A percentile compares a stretch with the other conserved stretches of the same genome.
phyloP scores from a whole-genome alignment of 2,329 filamentous ascomycete species.

The Pseudocercospora crystallina region DNA sequence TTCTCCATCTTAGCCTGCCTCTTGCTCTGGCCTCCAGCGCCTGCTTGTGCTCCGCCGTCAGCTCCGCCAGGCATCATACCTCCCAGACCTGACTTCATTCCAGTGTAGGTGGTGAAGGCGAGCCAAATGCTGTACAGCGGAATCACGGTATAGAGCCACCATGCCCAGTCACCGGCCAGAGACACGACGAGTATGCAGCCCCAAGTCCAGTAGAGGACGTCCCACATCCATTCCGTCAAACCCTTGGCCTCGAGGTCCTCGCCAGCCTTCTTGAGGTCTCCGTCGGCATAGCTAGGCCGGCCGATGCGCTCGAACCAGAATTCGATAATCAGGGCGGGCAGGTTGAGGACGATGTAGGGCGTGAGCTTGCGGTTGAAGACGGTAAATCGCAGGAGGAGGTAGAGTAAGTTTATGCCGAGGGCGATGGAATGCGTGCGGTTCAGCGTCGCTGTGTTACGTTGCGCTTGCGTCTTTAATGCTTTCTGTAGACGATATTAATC shows the following conservation, averaged over 20 bases:
- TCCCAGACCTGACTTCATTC: conserved; percentile 43
- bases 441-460: conserved; percentile 60
- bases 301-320: conserved; percentile 82
- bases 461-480: conserved; percentile 64
- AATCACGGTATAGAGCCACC: conserved; percentile 60
- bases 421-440: conserved; percentile 80
- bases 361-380: conserved; percentile 57
- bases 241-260: conserved; percentile 87
- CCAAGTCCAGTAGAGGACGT: conserved; percentile 94
- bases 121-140: conserved; percentile 48
- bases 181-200: conserved; percentile 69
- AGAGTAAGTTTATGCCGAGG: conserved; percentile 68
- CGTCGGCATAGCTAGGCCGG: conserved; percentile 69
- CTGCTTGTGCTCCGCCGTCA: conserved; percentile 24
- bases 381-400: conserved; percentile 68
- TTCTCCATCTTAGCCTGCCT: conserved; percentile 54
- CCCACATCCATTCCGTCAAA: conserved; percentile 97
- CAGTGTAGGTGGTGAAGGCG: conserved; percentile 48
- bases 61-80: conserved; percentile 42
- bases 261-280: conserved; percentile 70
- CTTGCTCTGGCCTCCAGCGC: conserved; percentile 45
- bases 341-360: conserved; percentile 70
- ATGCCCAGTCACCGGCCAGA: conserved; percentile 77
- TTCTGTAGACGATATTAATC: conserved; percentile 38
- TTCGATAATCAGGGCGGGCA: conserved; percentile 76